These are phyloP conservation scores for Calvatia gigantea DNA, from an alignment of 768 basidiomycete genomes.

Conservation along the genomic window DNA sequence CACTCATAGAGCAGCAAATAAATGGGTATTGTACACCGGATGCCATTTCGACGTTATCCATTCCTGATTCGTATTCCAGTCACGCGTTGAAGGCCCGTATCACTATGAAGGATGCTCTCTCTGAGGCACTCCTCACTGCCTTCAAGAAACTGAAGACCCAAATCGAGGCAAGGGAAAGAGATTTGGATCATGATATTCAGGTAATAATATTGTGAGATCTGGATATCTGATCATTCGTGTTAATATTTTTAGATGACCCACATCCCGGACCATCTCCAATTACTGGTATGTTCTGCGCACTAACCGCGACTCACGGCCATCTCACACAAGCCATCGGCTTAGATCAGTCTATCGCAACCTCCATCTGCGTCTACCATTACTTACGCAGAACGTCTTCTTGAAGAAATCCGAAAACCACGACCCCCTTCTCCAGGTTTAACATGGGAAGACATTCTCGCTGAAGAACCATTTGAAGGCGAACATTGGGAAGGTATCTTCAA, in stretches of 20 bases:
- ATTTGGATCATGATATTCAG: conserved; percentile 67
- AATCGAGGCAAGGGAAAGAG: conserved; percentile 40
- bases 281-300: conserved; percentile 47
- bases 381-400: conserved; percentile 52
- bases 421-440: conserved; percentile 43
- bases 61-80: conserved; percentile 29
- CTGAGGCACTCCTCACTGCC: conserved; percentile 54
- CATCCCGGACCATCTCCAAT: conserved; percentile 69
- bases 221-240: not conserved
- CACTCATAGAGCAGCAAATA: conserved; percentile 51
- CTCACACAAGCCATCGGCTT: not conserved
- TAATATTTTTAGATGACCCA: conserved; percentile 43
- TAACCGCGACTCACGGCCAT: not conserved
- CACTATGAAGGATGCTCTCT: conserved; percentile 58
- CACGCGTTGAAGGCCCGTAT: conserved; percentile 67
- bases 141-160: conserved; percentile 50
- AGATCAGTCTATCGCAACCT: conserved; percentile 58
- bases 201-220: too few species aligned
- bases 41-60: not conserved
- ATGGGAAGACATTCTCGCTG: conserved; percentile 76
- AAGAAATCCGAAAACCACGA: conserved; percentile 43
- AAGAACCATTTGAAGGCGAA: conserved; percentile 83
- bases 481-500: conserved; percentile 72
- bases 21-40: conserved; percentile 50
- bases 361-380: conserved; percentile 46